Percentiles rank a stretch among this genome's conserved stretches.
Conservation (phyloP, 2,329 filamentous ascomycete genomes). For the Xylaria sp. region DNA sequence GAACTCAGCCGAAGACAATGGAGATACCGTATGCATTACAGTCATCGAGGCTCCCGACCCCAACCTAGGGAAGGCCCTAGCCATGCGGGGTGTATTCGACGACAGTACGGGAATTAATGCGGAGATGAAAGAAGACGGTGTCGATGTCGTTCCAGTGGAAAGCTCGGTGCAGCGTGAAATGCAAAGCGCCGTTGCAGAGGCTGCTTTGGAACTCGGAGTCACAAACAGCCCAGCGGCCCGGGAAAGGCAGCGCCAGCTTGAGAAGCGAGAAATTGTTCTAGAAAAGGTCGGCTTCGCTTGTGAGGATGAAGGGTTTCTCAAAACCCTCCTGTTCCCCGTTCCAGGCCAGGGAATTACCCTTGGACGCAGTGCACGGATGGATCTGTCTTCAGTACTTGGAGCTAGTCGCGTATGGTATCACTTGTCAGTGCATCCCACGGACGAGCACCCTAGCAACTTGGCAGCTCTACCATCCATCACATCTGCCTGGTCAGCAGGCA, state of each 20-base stretch:
- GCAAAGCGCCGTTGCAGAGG: slow-evolving; percentile 78
- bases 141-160: slow-evolving; percentile 75
- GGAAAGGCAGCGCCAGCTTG: slow-evolving; percentile 78
- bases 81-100: slow-evolving; percentile 90
- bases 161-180: slow-evolving; percentile 87
- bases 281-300: slow-evolving; percentile 86
- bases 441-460: slow-evolving; percentile 78
- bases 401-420: slow-evolving; percentile 97
- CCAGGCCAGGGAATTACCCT: slow-evolving; percentile 79
- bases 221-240: slow-evolving; percentile 69
- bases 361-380: slow-evolving; percentile 78
- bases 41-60: slow-evolving; percentile 85
- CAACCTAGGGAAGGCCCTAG: slow-evolving; percentile 82
- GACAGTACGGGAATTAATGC: slow-evolving; percentile 91
- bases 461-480: slow-evolving; percentile 73
- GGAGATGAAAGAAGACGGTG: slow-evolving; percentile 96
- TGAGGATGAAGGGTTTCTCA: slow-evolving; percentile 82
- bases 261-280: slow-evolving; percentile 80
- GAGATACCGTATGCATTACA: slow-evolving; percentile 87
- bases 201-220: slow-evolving; percentile 79
- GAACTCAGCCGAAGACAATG: slow-evolving; percentile 71
- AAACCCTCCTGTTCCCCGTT: slow-evolving; percentile 79
- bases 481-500: slow-evolving; percentile 91
- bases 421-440: slow-evolving; percentile 86
- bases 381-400: slow-evolving; percentile 73